These are phyloP conservation scores for Hypoxylon sp. DNA, from an alignment of 2,329 filamentous ascomycete genomes.

Conservation along the genomic window DNA sequence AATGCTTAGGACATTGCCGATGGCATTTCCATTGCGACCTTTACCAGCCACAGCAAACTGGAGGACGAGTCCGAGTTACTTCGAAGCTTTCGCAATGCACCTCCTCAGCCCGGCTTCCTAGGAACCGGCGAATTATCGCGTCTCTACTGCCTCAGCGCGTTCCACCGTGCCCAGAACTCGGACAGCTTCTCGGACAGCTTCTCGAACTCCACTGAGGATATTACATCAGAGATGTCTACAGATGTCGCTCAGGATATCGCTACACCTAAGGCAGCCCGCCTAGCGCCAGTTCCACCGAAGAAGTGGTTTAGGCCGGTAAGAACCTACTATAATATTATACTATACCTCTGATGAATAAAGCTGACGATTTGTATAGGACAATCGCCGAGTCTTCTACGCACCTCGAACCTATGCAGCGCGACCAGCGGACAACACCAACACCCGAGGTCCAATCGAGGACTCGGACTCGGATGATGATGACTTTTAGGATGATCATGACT, in stretches of 20 bases:
- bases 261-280: neutral
- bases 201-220: neutral
- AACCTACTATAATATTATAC: neutral
- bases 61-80: neutral
- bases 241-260: no score
- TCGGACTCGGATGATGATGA: conserved; percentile 10
- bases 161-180: neutral
- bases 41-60: neutral
- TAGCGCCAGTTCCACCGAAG: neutral
- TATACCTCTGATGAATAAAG: neutral
- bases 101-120: neutral
- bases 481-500: neutral
- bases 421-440: neutral
- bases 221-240: neutral
- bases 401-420: neutral
- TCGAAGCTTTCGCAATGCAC: neutral
- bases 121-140: neutral
- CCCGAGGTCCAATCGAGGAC: neutral
- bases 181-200: neutral
- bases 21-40: conserved; percentile 9
- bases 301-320: conserved; percentile 35
- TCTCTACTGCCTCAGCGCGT: neutral
- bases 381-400: conserved; percentile 27
- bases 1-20: neutral
- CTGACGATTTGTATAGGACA: conserved; percentile 30